These are phyloP conservation scores for Globisporangium splendens DNA, from an alignment of 352 stramenopile genomes.

Conservation along the genomic window DNA sequence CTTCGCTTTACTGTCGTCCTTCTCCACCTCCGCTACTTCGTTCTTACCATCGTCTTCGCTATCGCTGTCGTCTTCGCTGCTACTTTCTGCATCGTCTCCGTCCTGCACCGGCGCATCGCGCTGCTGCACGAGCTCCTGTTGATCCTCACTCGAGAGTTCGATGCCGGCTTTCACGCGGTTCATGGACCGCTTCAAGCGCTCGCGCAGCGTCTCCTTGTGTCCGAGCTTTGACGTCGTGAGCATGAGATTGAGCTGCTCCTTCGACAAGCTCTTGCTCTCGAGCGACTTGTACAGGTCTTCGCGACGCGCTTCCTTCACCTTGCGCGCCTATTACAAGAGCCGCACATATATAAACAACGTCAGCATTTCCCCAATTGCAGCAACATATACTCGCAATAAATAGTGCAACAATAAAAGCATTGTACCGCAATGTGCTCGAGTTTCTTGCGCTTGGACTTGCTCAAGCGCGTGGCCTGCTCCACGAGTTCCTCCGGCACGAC, in stretches of 20 bases:
- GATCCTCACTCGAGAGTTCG: constrained; percentile 39
- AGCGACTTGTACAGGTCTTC: constrained; percentile 82
- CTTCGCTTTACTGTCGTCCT: background rate
- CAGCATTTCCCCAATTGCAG: no score
- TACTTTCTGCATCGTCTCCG: constrained; percentile 18
- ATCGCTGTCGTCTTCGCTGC: constrained; percentile 13
- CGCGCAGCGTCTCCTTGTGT: constrained; percentile 78
- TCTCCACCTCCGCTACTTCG: background rate
- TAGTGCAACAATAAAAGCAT: background rate
- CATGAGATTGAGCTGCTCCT: constrained; percentile 68
- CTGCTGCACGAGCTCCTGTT: constrained; percentile 59
- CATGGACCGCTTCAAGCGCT: constrained; percentile 74
- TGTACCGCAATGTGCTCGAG: constrained; percentile 59
- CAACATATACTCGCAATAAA: background rate
- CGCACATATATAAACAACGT: background rate
- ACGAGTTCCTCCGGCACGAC: constrained; percentile 55
- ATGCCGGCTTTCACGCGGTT: constrained; percentile 76
- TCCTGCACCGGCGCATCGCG: constrained; percentile 19
- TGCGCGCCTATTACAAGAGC: constrained; percentile 30
- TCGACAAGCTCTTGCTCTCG: constrained; percentile 48
- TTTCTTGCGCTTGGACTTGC: constrained; percentile 82
- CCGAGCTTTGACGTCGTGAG: constrained; percentile 74
- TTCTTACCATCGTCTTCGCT: constrained; percentile 16
- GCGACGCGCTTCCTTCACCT: constrained; percentile 72
- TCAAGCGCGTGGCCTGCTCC: constrained; percentile 62